A percentile compares a stretch with the other conserved stretches of the same genome.
phyloP scores from a whole-genome alignment of 148 eudicot genomes.

The Persicaria maculosa region DNA sequence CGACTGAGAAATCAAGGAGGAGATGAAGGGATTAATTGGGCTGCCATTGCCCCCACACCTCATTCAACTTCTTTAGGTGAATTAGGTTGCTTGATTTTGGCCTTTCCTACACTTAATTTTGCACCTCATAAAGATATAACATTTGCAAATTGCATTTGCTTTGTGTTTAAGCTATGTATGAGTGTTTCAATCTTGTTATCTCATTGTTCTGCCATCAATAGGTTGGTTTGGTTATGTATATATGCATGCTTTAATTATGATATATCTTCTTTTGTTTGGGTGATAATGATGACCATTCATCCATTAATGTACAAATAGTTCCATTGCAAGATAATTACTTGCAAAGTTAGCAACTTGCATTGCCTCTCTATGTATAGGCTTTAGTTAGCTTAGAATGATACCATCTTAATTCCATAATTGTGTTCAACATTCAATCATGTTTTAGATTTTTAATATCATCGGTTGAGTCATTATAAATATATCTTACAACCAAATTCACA shows the following conservation, averaged over 20 bases:
- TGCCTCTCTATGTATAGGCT: too few species aligned
- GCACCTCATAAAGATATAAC: not conserved
- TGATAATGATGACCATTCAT: not conserved
- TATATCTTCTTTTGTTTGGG: not conserved
- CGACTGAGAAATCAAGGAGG: conserved; percentile 7
- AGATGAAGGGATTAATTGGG: not conserved
- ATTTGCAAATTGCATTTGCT: not conserved
- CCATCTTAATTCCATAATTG: too few species aligned
- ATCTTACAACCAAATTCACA: too few species aligned
- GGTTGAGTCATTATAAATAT: too few species aligned
- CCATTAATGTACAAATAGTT: not conserved
- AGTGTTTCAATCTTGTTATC: not conserved
- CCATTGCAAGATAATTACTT: not conserved
- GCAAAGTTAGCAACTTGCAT: too few species aligned
- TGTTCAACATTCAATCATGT: too few species aligned
- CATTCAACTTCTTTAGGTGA: conserved; percentile 1
- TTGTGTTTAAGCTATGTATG: not conserved
- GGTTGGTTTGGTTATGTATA: not conserved
- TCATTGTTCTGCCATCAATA: not conserved
- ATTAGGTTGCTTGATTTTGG: not conserved
- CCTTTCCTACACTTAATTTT: not conserved
- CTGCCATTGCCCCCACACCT: not conserved
- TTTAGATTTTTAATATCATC: too few species aligned
- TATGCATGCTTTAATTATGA: not conserved
- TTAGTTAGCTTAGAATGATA: not conserved